phyloP scores from a whole-genome alignment of 371 early-diverging fungal species.

The Mortierella sp. region DNA sequence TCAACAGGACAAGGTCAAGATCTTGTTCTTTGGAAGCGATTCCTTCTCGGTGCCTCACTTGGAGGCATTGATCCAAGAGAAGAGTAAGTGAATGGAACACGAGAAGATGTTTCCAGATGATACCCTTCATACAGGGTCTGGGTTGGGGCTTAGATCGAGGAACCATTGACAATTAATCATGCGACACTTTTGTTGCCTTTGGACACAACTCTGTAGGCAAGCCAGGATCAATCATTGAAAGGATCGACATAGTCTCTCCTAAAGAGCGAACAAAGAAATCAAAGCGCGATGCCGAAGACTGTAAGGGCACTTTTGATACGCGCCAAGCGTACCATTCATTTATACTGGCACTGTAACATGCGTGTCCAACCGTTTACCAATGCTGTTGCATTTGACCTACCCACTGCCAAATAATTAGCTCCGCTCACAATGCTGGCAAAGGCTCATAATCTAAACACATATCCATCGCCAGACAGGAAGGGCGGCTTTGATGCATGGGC shows the following conservation, averaged over 20 bases:
- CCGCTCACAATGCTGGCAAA: constrained; percentile 61
- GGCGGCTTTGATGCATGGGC: constrained; percentile 48
- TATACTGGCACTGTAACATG: constrained; percentile 29
- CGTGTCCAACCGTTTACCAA: background rate
- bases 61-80: constrained; percentile 67
- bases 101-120: no score
- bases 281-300: constrained; percentile 54
- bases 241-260: constrained; percentile 79
- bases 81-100: constrained; percentile 43
- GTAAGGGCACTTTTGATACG: constrained; percentile 38
- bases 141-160: no score
- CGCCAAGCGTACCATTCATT: no score
- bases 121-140: no score
- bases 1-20: constrained; percentile 41
- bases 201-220: constrained; percentile 21
- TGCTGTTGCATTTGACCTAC: background rate
- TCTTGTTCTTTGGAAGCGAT: constrained; percentile 91
- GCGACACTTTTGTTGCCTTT: background rate
- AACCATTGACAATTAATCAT: no score
- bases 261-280: constrained; percentile 45
- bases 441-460: constrained; percentile 48
- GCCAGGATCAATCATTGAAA: constrained; percentile 59
- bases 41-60: constrained; percentile 82
- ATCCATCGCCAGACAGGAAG: constrained; percentile 48
- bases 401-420: constrained; percentile 45